Evolutionary conservation across 2,329 filamentous ascomycete genomes (phyloP).

Genomic region (Emergomyces pasteurianus): DNA sequence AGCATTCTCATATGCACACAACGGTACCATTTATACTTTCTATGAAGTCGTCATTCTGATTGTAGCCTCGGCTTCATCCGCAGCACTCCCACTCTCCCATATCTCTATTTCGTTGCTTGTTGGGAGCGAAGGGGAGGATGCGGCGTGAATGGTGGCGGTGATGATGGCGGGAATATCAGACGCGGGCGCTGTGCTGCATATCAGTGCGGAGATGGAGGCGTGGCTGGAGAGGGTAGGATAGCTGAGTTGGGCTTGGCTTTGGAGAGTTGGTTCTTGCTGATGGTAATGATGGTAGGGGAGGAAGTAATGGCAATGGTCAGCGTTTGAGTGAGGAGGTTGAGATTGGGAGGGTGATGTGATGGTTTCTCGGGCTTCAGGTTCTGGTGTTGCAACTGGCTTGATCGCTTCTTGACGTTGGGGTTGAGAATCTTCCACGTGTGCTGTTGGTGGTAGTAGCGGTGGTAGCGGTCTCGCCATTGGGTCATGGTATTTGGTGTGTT

Average conservation of each 20-base stretch:
- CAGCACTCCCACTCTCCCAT: conserved; percentile 58
- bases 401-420: neutral
- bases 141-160: neutral
- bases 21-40: no score
- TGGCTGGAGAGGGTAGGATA: conserved; percentile 4
- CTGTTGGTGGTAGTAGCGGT: no score
- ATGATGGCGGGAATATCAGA: conserved; percentile 15
- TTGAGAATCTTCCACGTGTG: neutral
- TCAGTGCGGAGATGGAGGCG: conserved; percentile 7
- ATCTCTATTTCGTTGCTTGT: conserved; percentile 42
- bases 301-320: neutral
- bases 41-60: no score
- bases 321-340: neutral
- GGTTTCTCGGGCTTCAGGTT: neutral
- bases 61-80: conserved; percentile 36
- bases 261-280: neutral
- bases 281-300: neutral
- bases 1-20: no score
- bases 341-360: neutral
- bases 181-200: conserved; percentile 15
- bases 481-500: neutral
- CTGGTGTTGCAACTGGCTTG: conserved; percentile 13
- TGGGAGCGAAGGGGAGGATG: neutral
- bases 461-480: neutral
- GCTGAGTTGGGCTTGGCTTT: neutral